These are phyloP conservation scores for Didymosphaeria variabile DNA, from an alignment of 2,329 filamentous ascomycete species.

Conservation along the genomic window DNA sequence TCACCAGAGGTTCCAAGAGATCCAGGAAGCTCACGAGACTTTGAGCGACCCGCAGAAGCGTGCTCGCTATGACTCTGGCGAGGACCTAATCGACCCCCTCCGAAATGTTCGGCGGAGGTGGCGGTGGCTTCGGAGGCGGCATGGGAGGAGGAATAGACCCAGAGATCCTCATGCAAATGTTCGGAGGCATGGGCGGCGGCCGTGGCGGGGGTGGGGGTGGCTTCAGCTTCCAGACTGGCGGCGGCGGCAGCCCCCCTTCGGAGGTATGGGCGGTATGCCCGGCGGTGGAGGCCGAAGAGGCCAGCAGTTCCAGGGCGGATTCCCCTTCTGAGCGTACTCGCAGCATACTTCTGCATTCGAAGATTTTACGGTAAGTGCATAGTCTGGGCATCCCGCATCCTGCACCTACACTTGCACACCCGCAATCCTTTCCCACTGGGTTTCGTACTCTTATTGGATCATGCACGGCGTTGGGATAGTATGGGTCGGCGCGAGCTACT, in stretches of 20 bases:
- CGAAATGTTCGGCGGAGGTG: conserved; percentile 80
- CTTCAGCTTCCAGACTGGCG: conserved; percentile 49
- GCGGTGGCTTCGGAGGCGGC: conserved; percentile 51
- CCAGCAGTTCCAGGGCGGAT: conserved; percentile 44
- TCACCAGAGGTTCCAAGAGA: conserved; percentile 95
- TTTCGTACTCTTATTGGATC: background rate
- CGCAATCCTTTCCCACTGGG: conserved; percentile 12
- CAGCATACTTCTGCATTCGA: conserved; percentile 1
- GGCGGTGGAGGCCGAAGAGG: conserved; percentile 42
- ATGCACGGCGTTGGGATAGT: conserved; percentile 12
- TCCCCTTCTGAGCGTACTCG: conserved; percentile 33
- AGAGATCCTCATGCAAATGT: conserved; percentile 16
- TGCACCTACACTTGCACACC: background rate
- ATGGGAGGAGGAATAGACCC: conserved; percentile 47
- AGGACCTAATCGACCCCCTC: conserved; percentile 88
- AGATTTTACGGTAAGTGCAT: background rate
- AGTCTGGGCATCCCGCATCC: background rate
- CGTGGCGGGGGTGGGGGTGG: conserved; percentile 62
- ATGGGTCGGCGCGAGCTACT: conserved; percentile 12
- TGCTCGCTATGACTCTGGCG: conserved; percentile 88
- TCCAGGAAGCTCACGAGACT: conserved; percentile 95
- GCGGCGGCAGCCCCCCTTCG: conserved; percentile 53
- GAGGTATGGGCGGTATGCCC: conserved; percentile 40
- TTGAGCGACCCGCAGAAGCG: conserved; percentile 86
- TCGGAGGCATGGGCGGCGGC: conserved; percentile 60